Conservation (phyloP, 352 stramenopile species). For the Phytophthora pinifolia region DNA sequence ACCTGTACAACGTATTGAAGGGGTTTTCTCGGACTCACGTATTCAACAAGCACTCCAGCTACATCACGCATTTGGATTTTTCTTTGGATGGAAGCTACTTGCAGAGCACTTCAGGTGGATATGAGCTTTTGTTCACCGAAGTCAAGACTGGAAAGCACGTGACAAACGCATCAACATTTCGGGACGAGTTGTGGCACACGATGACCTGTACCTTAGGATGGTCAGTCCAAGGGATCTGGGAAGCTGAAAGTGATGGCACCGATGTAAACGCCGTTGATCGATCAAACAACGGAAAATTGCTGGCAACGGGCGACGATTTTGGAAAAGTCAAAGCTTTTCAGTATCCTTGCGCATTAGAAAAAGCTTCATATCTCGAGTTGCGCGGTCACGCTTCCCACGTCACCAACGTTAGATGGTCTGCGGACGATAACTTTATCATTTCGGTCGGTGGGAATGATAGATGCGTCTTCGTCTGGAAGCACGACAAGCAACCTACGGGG, state of each 20-base stretch:
- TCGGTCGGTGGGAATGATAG: conserved; percentile 82
- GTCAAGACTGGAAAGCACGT: conserved; percentile 65
- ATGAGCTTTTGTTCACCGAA: conserved; percentile 92
- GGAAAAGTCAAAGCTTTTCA: conserved; percentile 88
- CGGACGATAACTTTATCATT: conserved; percentile 58
- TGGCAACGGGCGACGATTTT: conserved; percentile 84
- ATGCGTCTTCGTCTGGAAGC: conserved; percentile 73
- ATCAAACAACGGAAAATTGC: conserved; percentile 55
- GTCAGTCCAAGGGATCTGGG: conserved; percentile 91
- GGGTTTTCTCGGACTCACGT: conserved; percentile 57
- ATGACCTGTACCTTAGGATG: conserved; percentile 88
- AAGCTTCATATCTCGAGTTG: conserved; percentile 52
- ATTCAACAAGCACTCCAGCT: conserved; percentile 85
- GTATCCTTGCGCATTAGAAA: conserved; percentile 73
- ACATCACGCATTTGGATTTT: conserved; percentile 81
- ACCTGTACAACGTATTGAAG: conserved; percentile 77
- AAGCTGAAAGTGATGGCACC: conserved; percentile 67
- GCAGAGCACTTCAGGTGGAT: conserved; percentile 78
- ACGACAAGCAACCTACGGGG: conserved; percentile 31
- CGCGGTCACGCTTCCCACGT: conserved; percentile 81
- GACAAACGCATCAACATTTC: conserved; percentile 71
- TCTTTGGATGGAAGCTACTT: conserved; percentile 62
- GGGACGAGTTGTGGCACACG: conserved; percentile 91
- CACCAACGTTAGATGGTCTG: conserved; percentile 72
- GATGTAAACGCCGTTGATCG: conserved; percentile 81